Evolutionary conservation across 257 asterid genomes (phyloP), one percentile per base, ranked within the genome.

Genomic region (Petrea volubilis): DNA sequence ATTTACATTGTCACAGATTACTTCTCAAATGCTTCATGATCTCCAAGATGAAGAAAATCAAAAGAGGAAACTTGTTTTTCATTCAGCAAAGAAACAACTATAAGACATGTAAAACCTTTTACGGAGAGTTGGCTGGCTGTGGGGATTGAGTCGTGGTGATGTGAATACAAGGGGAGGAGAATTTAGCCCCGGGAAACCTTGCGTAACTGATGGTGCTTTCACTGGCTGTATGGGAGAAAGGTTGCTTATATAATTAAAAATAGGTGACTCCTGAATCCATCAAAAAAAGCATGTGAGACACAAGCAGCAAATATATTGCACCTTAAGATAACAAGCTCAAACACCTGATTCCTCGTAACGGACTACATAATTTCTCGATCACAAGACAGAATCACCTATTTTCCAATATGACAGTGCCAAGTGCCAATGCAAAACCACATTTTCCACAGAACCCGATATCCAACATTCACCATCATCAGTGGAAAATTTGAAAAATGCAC

Each of bases 221-320:
- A 78, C 78, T 6, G 81, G 74, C 64, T 73, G 80, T 70, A 81
- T 77, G 13, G 90, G 88, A 74, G 95, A 88, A 64, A 81, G 86
- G 56, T 77, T 78, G 83, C 85, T 75, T 31, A 80, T 74, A 75
- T 75, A 84, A 73, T 81, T 77, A 68, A 75, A 87, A 73, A 88
- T 56, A 11, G 87, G 83, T 10, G 86, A 88, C 3, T 75, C 91
- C 95, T 86, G 85, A 46, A 80, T 44, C 50, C 75, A 74, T 77
- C 70, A 44, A 69, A 68, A 57, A 24, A 41, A 53, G 2, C n/a
- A 9, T 1, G 57, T 67, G 23, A 72, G 33, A 34, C 61, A 51
- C 50, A 64, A 55, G 69, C 43, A 59, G 72, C 64, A 44, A 64
- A 73, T 41, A 53, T n/a, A 17, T 28, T 50, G 70, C 34, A 63